phyloP scores from a whole-genome alignment of 2,329 filamentous ascomycete genomes.

The Atkinsonella texensis region DNA sequence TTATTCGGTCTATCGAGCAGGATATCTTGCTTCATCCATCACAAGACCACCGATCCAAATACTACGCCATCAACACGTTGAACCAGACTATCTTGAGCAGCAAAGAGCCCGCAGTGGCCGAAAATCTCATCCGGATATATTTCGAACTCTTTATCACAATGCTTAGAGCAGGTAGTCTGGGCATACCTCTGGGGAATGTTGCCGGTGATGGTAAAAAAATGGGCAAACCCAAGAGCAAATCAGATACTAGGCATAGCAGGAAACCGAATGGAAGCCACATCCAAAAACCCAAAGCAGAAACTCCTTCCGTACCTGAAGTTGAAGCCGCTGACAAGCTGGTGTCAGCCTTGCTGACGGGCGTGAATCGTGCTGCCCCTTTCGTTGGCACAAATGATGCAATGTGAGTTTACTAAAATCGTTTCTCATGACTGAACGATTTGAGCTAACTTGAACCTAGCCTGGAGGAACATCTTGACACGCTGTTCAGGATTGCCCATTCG shows the following conservation, averaged over 20 bases:
- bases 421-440: neutral
- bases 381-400: conserved; percentile 66
- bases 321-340: conserved; percentile 71
- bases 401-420: conserved; percentile 29
- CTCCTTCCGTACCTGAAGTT: conserved; percentile 48
- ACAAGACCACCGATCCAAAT: conserved; percentile 79
- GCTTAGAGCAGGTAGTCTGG: conserved; percentile 47
- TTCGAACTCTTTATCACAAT: conserved; percentile 79
- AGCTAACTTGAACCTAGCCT: conserved; percentile 37
- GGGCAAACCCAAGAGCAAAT: conserved; percentile 16
- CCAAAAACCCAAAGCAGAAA: conserved; percentile 3
- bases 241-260: conserved; percentile 4
- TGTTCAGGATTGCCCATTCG: conserved; percentile 93
- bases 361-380: conserved; percentile 94
- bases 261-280: conserved; percentile 11
- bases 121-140: conserved; percentile 77
- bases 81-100: conserved; percentile 90
- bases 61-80: conserved; percentile 91
- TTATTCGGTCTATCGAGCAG: conserved; percentile 74
- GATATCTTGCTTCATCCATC: conserved; percentile 80
- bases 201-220: conserved; percentile 16
- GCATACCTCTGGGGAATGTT: conserved; percentile 32
- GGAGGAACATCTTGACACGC: conserved; percentile 79
- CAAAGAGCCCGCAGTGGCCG: conserved; percentile 71
- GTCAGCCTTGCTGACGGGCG: conserved; percentile 80